These are phyloP conservation scores for Sphagnum magellanicum DNA, from an alignment of 228 moss, liverwort and hornwort genomes.

Conservation along the genomic window DNA sequence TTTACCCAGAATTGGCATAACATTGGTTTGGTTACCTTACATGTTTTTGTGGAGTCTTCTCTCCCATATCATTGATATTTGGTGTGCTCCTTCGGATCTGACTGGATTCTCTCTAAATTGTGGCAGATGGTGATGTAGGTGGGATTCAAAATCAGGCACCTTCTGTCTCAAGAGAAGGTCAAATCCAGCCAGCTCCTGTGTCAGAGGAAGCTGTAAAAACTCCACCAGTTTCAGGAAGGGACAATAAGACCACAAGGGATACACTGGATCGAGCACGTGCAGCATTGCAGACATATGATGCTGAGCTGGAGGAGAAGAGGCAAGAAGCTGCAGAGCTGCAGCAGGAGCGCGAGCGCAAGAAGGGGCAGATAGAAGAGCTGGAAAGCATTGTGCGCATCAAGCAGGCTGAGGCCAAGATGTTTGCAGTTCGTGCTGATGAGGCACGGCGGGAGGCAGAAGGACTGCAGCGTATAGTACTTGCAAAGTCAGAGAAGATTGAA, in stretches of 20 bases:
- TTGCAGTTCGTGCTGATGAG: conserved; percentile 85
- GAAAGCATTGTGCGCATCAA: conserved; percentile 88
- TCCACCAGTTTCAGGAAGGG: conserved; percentile 16
- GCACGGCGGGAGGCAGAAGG: conserved; percentile 91
- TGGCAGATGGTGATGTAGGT: conserved; percentile 35
- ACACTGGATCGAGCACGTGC: conserved; percentile 76
- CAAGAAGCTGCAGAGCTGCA: conserved; percentile 76
- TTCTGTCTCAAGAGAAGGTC: conserved; percentile 5
- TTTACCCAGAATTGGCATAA: background rate
- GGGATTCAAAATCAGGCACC: conserved; percentile 2
- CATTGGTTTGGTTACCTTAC: background rate
- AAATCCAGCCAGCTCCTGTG: conserved; percentile 19
- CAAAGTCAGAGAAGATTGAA: conserved; percentile 85
- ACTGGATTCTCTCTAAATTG: background rate
- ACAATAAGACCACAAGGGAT: conserved; percentile 34
- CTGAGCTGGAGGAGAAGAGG: conserved; percentile 81
- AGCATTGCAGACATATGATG: conserved; percentile 73
- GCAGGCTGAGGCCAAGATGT: conserved; percentile 86
- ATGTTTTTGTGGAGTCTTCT: background rate
- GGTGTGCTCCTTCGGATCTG: background rate
- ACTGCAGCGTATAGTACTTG: conserved; percentile 73
- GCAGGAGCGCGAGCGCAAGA: conserved; percentile 71
- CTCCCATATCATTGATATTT: background rate
- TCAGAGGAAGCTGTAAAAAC: conserved; percentile 23
- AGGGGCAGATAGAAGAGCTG: conserved; percentile 78